A percentile compares a stretch with the other conserved stretches of the same genome.
phyloP scores from a whole-genome alignment of 345 rosid species.

The Luvunga scandens region DNA sequence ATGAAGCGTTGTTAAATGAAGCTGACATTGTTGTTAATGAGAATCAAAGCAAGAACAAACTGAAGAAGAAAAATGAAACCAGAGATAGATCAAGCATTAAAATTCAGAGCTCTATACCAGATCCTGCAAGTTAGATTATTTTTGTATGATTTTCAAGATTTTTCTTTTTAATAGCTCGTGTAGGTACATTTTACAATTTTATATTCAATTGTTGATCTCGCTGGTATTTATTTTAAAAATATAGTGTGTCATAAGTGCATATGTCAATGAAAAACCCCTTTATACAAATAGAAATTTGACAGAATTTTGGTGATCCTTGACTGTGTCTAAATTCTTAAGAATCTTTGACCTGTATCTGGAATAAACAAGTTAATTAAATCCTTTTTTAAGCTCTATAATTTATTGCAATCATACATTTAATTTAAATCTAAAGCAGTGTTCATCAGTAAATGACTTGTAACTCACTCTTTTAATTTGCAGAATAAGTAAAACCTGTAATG shows the following conservation, averaged over 20 bases:
- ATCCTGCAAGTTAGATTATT: slow-evolving; percentile 20
- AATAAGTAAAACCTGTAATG: neutral
- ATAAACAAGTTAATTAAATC: too few species aligned
- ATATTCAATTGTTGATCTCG: too few species aligned
- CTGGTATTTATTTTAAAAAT: too few species aligned
- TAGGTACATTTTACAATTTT: neutral
- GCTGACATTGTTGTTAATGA: neutral
- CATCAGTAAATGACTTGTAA: neutral
- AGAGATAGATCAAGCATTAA: slow-evolving; percentile 2
- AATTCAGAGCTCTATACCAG: slow-evolving; percentile 15
- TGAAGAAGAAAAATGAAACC: slow-evolving; percentile 14
- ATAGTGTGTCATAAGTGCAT: too few species aligned
- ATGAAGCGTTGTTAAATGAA: slow-evolving; percentile 14
- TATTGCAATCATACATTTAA: too few species aligned
- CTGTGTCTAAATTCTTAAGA: too few species aligned
- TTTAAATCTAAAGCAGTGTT: neutral
- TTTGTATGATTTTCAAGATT: neutral
- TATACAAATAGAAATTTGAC: too few species aligned
- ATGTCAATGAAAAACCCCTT: too few species aligned
- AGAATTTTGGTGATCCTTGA: too few species aligned
- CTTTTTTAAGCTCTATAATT: too few species aligned
- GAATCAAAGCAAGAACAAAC: slow-evolving; percentile 12
- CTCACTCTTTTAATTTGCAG: slow-evolving; percentile 9
- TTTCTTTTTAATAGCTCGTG: neutral
- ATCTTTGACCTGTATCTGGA: too few species aligned